These are phyloP conservation scores for Alloascoidea africana DNA, from an alignment of 805 yeast species.

Conservation along the genomic window DNA sequence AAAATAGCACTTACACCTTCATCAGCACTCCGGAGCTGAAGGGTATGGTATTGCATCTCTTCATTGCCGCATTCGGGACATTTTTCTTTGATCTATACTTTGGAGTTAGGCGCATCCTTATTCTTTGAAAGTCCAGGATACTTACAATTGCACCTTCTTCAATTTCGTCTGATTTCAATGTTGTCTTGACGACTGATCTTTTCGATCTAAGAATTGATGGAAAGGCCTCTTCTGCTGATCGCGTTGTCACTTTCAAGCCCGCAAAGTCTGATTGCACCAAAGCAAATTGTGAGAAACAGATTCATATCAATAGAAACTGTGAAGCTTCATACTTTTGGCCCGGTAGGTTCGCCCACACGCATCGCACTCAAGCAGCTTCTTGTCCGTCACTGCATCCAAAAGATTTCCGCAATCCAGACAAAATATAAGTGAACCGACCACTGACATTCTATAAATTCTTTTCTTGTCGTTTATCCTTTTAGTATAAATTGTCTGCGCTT, in stretches of 20 bases:
- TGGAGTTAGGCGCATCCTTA: constrained; percentile 1
- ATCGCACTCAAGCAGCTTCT: constrained; percentile 37
- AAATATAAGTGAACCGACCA: constrained; percentile 88
- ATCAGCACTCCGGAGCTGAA: constrained; percentile 95
- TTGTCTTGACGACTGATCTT: constrained; percentile 81
- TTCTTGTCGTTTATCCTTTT: no score
- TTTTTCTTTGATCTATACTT: constrained; percentile 60
- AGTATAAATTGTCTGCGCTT: no score
- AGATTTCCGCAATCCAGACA: constrained; percentile 89
- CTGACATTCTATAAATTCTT: constrained; percentile 46
- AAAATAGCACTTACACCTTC: constrained; percentile 49
- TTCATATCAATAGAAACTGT: neutral
- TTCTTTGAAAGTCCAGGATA: neutral
- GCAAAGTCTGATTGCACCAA: constrained; percentile 33
- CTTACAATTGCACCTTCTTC: constrained; percentile 79
- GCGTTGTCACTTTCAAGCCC: constrained; percentile 73
- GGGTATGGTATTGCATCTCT: constrained; percentile 95
- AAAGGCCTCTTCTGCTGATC: constrained; percentile 84
- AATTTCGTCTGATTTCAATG: constrained; percentile 57
- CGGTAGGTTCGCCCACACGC: constrained; percentile 30
- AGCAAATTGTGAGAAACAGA: neutral
- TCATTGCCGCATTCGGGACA: constrained; percentile 98
- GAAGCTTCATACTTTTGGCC: constrained; percentile 18
- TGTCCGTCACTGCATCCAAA: constrained; percentile 48
- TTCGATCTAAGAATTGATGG: constrained; percentile 75